phyloP scores from a whole-genome alignment of 306 rosid species.

The Fragaria ananassa region DNA sequence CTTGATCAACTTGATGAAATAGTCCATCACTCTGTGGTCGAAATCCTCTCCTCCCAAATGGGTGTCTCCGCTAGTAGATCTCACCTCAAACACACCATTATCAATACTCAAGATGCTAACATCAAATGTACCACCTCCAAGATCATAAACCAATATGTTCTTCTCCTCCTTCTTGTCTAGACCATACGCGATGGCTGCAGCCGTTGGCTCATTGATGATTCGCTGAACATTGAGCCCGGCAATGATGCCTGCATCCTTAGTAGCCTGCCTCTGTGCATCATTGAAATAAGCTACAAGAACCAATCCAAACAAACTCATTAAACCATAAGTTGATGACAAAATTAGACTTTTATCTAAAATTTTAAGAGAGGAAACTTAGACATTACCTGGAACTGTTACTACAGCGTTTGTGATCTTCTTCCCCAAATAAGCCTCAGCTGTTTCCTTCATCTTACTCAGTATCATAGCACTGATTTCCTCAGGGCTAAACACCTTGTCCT shows the following conservation, averaged over 20 bases:
- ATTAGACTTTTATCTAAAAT: background rate
- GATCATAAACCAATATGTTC: conserved; percentile 52
- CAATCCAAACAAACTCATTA: conserved; percentile 8
- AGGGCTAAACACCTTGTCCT: conserved; percentile 52
- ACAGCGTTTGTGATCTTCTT: conserved; percentile 48
- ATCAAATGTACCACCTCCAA: conserved; percentile 68
- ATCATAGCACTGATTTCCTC: conserved; percentile 62
- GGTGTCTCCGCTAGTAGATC: conserved; percentile 53
- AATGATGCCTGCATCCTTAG: conserved; percentile 48
- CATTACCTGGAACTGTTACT: conserved; percentile 52
- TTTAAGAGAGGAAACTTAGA: background rate
- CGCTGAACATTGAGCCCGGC: conserved; percentile 49
- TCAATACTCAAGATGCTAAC: conserved; percentile 59
- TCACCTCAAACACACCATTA: conserved; percentile 57
- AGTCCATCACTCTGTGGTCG: conserved; percentile 56
- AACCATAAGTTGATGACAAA: background rate
- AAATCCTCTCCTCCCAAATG: conserved; percentile 69
- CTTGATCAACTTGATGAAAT: conserved; percentile 48
- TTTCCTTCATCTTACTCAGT: conserved; percentile 49
- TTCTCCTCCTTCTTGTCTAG: conserved; percentile 46
- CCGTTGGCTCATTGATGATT: conserved; percentile 53
- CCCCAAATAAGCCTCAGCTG: conserved; percentile 52
- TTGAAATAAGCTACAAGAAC: conserved; percentile 50
- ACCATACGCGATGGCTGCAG: conserved; percentile 55
- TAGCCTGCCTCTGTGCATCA: conserved; percentile 56